phyloP scores from a whole-genome alignment of 495 filamentous ascomycete genomes.

The Xylaria bambusicola region DNA sequence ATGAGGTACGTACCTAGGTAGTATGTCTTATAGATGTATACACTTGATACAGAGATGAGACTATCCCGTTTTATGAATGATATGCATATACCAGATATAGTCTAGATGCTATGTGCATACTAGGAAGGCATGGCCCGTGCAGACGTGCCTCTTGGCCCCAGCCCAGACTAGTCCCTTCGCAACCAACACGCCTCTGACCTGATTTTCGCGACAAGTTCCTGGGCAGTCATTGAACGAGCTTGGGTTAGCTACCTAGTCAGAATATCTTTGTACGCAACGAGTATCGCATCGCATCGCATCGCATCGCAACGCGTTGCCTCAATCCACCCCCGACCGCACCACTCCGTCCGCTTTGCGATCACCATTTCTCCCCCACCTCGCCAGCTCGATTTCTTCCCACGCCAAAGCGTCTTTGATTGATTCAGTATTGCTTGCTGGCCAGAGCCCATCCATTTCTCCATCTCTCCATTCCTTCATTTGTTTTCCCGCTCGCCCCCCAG shows the following conservation, averaged over 20 bases:
- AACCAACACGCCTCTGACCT: slow-evolving; percentile 11
- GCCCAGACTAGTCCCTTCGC: slow-evolving; percentile 8
- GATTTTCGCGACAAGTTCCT: slow-evolving; percentile 12
- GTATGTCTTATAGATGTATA: too few species aligned
- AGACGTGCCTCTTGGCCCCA: background rate
- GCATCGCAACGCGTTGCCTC: slow-evolving; percentile 18
- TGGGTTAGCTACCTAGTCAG: background rate
- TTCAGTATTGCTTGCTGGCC: background rate
- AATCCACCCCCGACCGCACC: slow-evolving; percentile 1
- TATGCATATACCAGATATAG: too few species aligned
- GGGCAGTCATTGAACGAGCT: slow-evolving; percentile 7
- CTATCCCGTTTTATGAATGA: too few species aligned
- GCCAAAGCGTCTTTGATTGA: background rate
- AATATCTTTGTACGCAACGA: slow-evolving; percentile 12
- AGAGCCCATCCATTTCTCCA: background rate
- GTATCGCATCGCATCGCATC: slow-evolving; percentile 21
- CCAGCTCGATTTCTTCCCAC: background rate
- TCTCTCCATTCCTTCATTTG: background rate
- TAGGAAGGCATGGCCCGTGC: slow-evolving; percentile 1
- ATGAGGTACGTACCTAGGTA: too few species aligned
- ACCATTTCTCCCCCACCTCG: background rate
- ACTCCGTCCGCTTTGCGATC: background rate
- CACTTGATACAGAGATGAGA: too few species aligned
- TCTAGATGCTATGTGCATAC: too few species aligned
- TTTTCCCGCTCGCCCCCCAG: too few species aligned